phyloP scores from a whole-genome alignment of 1,139 yeast genomes.

The Candida sp. region DNA sequence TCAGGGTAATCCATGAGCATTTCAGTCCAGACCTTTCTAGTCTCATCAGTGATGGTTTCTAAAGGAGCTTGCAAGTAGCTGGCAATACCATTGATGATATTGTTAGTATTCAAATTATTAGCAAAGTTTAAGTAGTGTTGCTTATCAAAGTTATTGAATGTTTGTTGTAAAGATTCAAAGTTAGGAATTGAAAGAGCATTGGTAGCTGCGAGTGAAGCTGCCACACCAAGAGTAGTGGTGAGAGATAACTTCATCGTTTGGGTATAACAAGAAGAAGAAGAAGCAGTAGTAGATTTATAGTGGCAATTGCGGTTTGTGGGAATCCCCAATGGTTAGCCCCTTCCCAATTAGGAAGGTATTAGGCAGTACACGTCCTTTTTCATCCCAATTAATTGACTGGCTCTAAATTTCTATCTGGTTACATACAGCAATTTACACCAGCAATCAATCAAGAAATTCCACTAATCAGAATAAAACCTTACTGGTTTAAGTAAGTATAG shows the following conservation, averaged over 20 bases:
- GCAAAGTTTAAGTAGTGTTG: constrained; percentile 13
- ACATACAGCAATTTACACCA: too few species aligned
- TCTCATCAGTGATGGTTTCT: constrained; percentile 43
- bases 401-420: too few species aligned
- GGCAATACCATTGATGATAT: constrained; percentile 28
- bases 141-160: constrained; percentile 16
- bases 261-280: constrained; percentile 1
- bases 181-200: constrained; percentile 32
- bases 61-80: constrained; percentile 44
- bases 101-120: constrained; percentile 14
- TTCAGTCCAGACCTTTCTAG: constrained; percentile 57
- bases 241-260: constrained; percentile 22
- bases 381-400: too few species aligned
- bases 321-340: background rate
- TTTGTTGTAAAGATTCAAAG: constrained; percentile 23
- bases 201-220: constrained; percentile 19
- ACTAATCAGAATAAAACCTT: too few species aligned
- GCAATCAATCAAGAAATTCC: too few species aligned
- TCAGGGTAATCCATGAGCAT: constrained; percentile 58
- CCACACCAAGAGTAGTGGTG: constrained; percentile 18
- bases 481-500: too few species aligned
- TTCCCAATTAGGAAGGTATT: background rate
- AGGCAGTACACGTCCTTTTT: background rate
- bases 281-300: constrained; percentile 1
- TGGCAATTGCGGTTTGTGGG: background rate